These are phyloP conservation scores for Pisolithus marmoratus DNA, from an alignment of 768 basidiomycete genomes.

Conservation along the genomic window DNA sequence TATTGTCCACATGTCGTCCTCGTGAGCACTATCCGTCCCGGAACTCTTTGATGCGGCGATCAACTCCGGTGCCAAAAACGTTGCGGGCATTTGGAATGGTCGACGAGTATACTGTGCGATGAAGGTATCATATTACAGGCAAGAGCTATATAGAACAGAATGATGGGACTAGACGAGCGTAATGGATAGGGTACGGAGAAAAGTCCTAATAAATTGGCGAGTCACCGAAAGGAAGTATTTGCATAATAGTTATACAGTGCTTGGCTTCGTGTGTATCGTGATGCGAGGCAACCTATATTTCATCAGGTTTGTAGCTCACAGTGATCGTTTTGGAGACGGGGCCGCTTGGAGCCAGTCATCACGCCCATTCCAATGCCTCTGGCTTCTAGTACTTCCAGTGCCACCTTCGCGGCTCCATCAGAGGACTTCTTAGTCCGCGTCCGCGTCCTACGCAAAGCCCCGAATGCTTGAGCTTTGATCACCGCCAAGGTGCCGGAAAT, in stretches of 20 bases:
- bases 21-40: constrained; percentile 14
- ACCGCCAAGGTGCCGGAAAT: constrained; percentile 82
- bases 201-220: constrained; percentile 14
- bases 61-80: neutral
- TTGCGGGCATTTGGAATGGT: constrained; percentile 1
- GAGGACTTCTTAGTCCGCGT: constrained; percentile 66
- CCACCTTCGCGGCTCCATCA: constrained; percentile 66
- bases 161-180: constrained; percentile 27
- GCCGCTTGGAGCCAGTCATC: constrained; percentile 32
- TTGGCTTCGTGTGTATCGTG: constrained; percentile 9
- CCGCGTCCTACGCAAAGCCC: constrained; percentile 74
- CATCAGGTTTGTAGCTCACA: constrained; percentile 35
- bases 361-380: constrained; percentile 61
- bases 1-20: constrained; percentile 21
- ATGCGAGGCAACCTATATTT: constrained; percentile 5
- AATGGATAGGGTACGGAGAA: constrained; percentile 25
- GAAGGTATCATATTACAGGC: constrained; percentile 36
- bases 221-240: constrained; percentile 21
- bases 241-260: constrained; percentile 25
- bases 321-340: constrained; percentile 49
- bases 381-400: constrained; percentile 77
- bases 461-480: constrained; percentile 88
- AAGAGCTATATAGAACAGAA: constrained; percentile 31
- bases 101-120: constrained; percentile 15
- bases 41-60: too few species aligned